Percentiles rank a stretch among this genome's conserved stretches.
Conservation (phyloP, 495 filamentous ascomycete genomes). For the Aeminium ludgeri region DNA sequence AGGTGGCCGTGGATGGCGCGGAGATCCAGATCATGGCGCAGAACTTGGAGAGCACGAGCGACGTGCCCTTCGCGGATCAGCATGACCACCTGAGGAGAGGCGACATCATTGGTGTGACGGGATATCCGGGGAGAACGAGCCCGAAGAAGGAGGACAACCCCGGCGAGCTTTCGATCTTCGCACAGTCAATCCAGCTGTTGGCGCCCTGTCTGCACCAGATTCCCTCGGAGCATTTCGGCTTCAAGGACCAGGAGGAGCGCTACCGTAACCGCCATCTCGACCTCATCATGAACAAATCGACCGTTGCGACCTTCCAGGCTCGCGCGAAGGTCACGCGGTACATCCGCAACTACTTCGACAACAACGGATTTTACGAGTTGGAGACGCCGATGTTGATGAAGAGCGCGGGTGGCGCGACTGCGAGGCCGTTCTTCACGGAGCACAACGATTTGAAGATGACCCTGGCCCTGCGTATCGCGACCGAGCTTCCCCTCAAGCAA, state of each 20-base stretch:
- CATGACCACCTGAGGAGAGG: slow-evolving; percentile 81
- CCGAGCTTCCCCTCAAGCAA: slow-evolving; percentile 91
- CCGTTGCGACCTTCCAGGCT: slow-evolving; percentile 62
- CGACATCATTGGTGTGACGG: slow-evolving; percentile 78
- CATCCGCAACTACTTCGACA: slow-evolving; percentile 74
- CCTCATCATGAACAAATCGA: slow-evolving; percentile 82
- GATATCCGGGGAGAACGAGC: slow-evolving; percentile 74
- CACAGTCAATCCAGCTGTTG: slow-evolving; percentile 64
- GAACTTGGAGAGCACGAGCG: slow-evolving; percentile 47
- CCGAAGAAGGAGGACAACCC: slow-evolving; percentile 69
- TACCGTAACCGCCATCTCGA: slow-evolving; percentile 88
- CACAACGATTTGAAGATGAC: slow-evolving; percentile 90
- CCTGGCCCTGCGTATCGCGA: slow-evolving; percentile 86
- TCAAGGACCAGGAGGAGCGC: slow-evolving; percentile 85
- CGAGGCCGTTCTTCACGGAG: slow-evolving; percentile 85
- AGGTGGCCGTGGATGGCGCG: slow-evolving; percentile 66
- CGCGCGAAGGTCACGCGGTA: slow-evolving; percentile 72
- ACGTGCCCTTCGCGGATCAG: slow-evolving; percentile 60
- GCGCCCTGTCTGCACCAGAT: slow-evolving; percentile 88
- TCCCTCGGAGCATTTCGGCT: slow-evolving; percentile 78
- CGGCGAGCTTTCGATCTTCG: slow-evolving; percentile 89
- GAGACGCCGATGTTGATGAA: slow-evolving; percentile 96
- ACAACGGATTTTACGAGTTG: slow-evolving; percentile 76
- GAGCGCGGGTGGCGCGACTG: slow-evolving; percentile 88
- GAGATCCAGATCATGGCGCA: slow-evolving; percentile 87